Base-by-base conservation (phyloP, 306 rosid genomes). In the Glycyrrhiza uralensis region DNA sequence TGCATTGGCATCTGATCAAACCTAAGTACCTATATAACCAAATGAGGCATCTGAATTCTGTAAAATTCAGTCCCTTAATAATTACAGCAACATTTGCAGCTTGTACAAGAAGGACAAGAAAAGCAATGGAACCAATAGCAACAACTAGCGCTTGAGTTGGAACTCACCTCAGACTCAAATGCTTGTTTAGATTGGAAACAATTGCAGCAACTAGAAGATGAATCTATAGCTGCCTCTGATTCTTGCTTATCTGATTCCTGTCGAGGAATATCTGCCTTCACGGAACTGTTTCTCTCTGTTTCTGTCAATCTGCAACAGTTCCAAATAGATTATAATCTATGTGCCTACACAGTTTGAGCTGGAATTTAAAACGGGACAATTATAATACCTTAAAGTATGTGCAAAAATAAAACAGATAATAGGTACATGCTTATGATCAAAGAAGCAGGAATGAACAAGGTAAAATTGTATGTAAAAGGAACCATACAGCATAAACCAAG, bases 261-360 rank as follows among this genome's bases (percentile, higher is more conserved):
- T 30, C 14, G n/a, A 56, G 76, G 75, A 30, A 12, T 11, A 66
- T 73, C 74, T n/a, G 24, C n/a, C 77, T 78, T 52, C 64, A 4
- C 10, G 39, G 61, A 36, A 67, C 38, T 76, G 54, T 4, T 66
- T 24, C 13, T 54, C 33, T 63, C 63, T 56, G 22, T 76, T 62
- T 70, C 87, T 17, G 70, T 45, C 81, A 85, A 71, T 54, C 97
- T 91, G 88, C 72, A 81, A 59, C 2, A 76, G 78, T 45, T 13
- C 20, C 54, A 75, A 80, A 79, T 45, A 58, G 47, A 74, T 38
- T 52, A 36, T 32, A 46, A 54, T 75, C 51, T 73, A 44, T 45
- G 29, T 24, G 56, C 15, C 60, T 42, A 23, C 60, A 66, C 23
- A 74, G 35, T 29, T 71, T 50, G 28, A 44, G 65, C 15, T 28